Conservation (phyloP, 495 filamentous ascomycete genomes). For the Xylaria flabelliformis region DNA sequence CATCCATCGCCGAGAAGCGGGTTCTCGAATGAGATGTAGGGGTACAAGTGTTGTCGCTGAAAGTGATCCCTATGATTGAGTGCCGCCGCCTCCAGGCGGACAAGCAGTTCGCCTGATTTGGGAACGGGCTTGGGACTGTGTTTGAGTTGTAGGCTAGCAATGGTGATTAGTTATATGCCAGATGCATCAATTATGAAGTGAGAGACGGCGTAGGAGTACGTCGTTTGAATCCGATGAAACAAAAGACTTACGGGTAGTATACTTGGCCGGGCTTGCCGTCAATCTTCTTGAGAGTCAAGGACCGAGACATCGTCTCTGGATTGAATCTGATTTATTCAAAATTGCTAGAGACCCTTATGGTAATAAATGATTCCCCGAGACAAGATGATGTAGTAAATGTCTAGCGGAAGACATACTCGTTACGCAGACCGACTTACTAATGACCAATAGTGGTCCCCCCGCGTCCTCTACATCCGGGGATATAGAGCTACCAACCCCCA, state of each 20-base stretch:
- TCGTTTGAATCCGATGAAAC: not conserved
- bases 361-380: not conserved
- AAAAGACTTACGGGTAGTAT: conserved; percentile 68
- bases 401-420: not conserved
- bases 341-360: not conserved
- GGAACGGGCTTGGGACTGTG: conserved; percentile 65
- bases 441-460: not conserved
- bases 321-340: not conserved
- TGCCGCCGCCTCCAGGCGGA: conserved; percentile 75
- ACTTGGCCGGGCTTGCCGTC: conserved; percentile 86
- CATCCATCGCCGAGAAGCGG: conserved; percentile 82
- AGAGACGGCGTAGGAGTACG: not conserved
- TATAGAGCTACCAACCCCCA: conserved; percentile 3
- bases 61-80: conserved; percentile 94
- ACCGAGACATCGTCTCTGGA: conserved; percentile 48
- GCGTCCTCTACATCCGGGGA: conserved; percentile 4
- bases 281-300: conserved; percentile 58
- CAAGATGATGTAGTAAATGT: not conserved
- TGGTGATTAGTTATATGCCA: not conserved
- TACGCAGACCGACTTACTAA: conserved; percentile 10
- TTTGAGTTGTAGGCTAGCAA: conserved; percentile 64
- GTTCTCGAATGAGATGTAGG: conserved; percentile 71
- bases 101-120: conserved; percentile 66
- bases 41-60: conserved; percentile 90
- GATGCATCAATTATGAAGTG: not conserved